A percentile compares a stretch with the other conserved stretches of the same genome.
Evolutionary conservation across 1,139 yeast species (phyloP).

Genomic region (Tardiomyces blankii): DNA sequence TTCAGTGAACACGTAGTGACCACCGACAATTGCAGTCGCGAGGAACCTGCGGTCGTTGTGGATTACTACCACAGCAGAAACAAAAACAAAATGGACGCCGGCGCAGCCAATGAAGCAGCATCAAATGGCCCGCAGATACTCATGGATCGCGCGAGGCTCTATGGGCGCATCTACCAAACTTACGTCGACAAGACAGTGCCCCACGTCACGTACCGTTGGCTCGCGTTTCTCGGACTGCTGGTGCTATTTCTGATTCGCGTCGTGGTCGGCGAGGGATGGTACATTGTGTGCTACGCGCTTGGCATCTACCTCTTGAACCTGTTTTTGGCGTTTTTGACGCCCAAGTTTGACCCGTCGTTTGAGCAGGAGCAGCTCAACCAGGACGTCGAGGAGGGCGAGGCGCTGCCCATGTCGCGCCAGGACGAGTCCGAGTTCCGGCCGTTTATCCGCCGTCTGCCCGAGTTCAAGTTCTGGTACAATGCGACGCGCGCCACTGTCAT

Average conservation of each 20-base stretch:
- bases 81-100: background rate
- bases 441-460: constrained; percentile 85
- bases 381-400: constrained; percentile 66
- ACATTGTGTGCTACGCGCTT: constrained; percentile 84
- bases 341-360: constrained; percentile 89
- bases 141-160: background rate
- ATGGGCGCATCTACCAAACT: constrained; percentile 41
- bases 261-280: constrained; percentile 80
- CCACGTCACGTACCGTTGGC: constrained; percentile 67
- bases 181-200: constrained; percentile 79
- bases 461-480: constrained; percentile 89
- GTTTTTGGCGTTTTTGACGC: constrained; percentile 84
- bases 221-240: constrained; percentile 47
- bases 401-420: constrained; percentile 30
- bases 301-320: constrained; percentile 79
- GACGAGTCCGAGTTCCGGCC: constrained; percentile 32
- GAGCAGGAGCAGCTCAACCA: constrained; percentile 82
- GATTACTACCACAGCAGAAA: too few relatives aligned
- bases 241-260: constrained; percentile 61
- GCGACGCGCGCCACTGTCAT: constrained; percentile 61
- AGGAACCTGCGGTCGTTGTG: too few relatives aligned
- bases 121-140: background rate
- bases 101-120: background rate
- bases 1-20: too few relatives aligned
- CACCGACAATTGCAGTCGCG: too few relatives aligned